Evolutionary conservation across 768 basidiomycete species (phyloP), one percentile per base, ranked within the genome.

Genomic region (Cystofilobasidium capitatum): DNA sequence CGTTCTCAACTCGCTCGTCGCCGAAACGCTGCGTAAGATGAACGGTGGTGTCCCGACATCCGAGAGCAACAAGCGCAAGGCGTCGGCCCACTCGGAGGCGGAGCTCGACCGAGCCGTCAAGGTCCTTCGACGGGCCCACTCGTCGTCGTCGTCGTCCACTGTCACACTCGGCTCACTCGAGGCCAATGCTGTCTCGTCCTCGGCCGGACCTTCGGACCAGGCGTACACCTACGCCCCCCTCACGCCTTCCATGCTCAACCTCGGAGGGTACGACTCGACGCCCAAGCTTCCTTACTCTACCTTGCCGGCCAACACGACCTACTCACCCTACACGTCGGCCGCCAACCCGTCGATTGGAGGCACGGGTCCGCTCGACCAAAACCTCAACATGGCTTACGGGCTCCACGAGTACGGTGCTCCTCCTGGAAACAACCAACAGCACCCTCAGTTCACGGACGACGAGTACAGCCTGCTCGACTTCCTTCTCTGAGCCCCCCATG

Each of bases 31-130:
- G 13, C 29, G 62, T 12, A 69, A 69, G 62, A 45, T 54, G 24
- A 44, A 26, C 29, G 64, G 44, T 12, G 64, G 58, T n/a, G 36
- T 29, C 20, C 45, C n/a, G 13, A 29, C 12, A 7, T 4, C n/a
- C 22, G 40, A 31, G 17, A 31, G 42, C 37, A 9, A 35, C 14
- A 58, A 57, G 35, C n/a, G 44, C 20, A 47, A 65, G 57, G 33
- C 39, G 13, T 14, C 7, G 7, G 47, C 17, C 2, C 47, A 64
- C 22, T 29, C n/a, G 55, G 57, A 69, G 31, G 55, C 35, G 9
- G 68, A 69, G 44, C 33, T 69, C 31, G 62, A 69, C 5, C 54
- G 62, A 24, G 68, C 68, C 20, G 40, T 69, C 62, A 69, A 69
- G 49, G 62, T 69, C 12, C n/a, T 65, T 10, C 49, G 49, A 8